A percentile compares a stretch with the other conserved stretches of the same genome.
These are phyloP conservation scores for Schoenoplectus triqueter DNA, from an alignment of 202 grass and related monocot genomes.

Conservation along the genomic window DNA sequence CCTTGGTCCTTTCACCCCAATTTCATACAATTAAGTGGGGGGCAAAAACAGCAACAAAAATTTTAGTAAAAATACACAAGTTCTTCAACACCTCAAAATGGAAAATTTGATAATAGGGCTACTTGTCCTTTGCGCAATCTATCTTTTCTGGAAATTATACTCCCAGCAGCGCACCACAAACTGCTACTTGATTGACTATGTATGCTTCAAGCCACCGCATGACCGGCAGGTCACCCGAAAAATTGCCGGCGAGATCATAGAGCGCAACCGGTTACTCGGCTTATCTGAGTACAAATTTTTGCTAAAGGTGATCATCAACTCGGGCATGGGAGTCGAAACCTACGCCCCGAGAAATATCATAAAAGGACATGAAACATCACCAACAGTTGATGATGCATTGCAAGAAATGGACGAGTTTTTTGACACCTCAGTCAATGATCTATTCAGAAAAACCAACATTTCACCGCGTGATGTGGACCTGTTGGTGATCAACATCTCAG, in stretches of 20 bases:
- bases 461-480: conserved; percentile 49
- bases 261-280: conserved; percentile 63
- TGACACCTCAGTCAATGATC: conserved; percentile 42
- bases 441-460: conserved; percentile 46
- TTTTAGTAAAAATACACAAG: background rate
- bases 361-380: conserved; percentile 57
- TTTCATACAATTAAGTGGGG: background rate
- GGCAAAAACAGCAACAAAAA: background rate
- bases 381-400: conserved; percentile 49
- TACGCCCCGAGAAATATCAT: conserved; percentile 71
- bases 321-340: conserved; percentile 83
- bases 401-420: conserved; percentile 71
- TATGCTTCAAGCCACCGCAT: conserved; percentile 65
- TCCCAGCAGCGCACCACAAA: background rate
- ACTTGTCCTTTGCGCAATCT: conserved; percentile 42
- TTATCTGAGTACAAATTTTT: conserved; percentile 71
- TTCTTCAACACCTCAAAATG: conserved; percentile 34
- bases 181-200: conserved; percentile 82
- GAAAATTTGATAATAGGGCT: conserved; percentile 40
- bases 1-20: background rate
- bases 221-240: conserved; percentile 59
- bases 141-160: conserved; percentile 39
- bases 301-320: conserved; percentile 85
- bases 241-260: conserved; percentile 54
- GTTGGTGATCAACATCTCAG: conserved; percentile 66